Evolutionary conservation across 1,139 yeast genomes (phyloP), one percentile per base, ranked within the genome.

Genomic region (Sugiyamaella sp.): DNA sequence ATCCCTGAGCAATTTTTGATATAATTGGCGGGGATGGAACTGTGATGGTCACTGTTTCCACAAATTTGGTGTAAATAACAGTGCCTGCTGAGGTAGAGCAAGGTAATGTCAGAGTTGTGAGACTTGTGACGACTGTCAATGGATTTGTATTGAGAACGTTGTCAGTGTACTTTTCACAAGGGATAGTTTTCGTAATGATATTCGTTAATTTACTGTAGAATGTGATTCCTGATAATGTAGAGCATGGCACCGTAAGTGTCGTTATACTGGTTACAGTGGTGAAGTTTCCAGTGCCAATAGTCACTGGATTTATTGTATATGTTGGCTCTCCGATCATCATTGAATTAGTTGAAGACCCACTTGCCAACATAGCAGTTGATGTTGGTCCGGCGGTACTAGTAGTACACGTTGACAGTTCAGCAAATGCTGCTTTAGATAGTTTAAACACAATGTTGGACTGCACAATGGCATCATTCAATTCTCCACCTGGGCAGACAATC

Each of bases 61-160:
- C 35, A 32, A 38, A 27, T 6, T 42, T 46, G 40, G 37, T 46
- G 25, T 46, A 46, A 14, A 14, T 37, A 9, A 43, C 37, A 5
- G 42, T 46, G 8, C 51, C 51, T 8, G 25, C 45, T 9, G 51
- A 29, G 20, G 54, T 51, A 21, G 54, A 38, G 33, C 51, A 46
- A 14, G 54, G 51, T 14, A 32, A 38, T 4, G 54, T 51, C 20
- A 51, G 33, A 21, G 54, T 51, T n/a, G 46, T 41, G 33, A 17
- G 35, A n/a, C 42, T 33, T 16, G 43, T 38, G 19, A 22, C 35
- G 3, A 46, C 40, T 32, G 46, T 33, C 6, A 27, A 41, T 16
- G 29, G 25, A 41, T 20, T 17, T 4, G 35, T 24, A 20, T 6
- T 14, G 3, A 10, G 45, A 16, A 16, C 35, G 14, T 4, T 41